Base-by-base conservation (phyloP, 2,329 filamentous ascomycete species). In the Zymoseptoria brevis region DNA sequence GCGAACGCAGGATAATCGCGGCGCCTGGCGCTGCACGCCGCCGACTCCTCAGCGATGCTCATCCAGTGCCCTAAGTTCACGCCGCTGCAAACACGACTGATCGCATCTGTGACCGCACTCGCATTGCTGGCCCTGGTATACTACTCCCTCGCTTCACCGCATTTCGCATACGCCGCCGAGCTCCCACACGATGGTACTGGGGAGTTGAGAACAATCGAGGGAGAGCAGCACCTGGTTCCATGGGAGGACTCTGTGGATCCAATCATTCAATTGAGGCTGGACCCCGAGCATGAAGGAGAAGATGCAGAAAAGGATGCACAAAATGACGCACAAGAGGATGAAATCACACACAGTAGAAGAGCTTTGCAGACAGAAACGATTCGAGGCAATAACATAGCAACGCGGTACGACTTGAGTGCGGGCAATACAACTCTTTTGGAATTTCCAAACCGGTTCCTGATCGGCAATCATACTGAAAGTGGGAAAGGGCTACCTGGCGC, bases 11-110 rank as follows among this genome's bases (percentile, higher is more conserved):
- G 45, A 58, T 61, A 62, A 57, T 49, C 26, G 60, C 61, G 58
- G 62, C 60, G 62, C 63, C 48, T 21, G 50, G 56, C 56, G 56
- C 57, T 50, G 53, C 50, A 56, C 35, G 16, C 52, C 24, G 24
- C 50, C 24, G n/a, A 4, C 16, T 24, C 50, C 16, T 16, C 48
- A 22, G 64, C 54, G 29, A 70, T 70, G 69, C 62, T 68, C 22
- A 69, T 64, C 62, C 75, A 75, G 69, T 75, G 75, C 67, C 74
- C 73, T 30, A 76, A 86, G 74, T 80, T 87, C 73, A 86, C 82
- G 72, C 84, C 82, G 68, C 77, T 89, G 66, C 88, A 89, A 77
- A 87, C 85, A 75, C 86, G 87, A 71, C 82, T 90, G 69, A 82
- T 83, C 70, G 84, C 86, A 68, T 88, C 86, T 59, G 71, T 87